Evolutionary conservation across 1,284 basidiomycete species (phyloP).

Genomic region (Pyrrhoderma noxium): DNA sequence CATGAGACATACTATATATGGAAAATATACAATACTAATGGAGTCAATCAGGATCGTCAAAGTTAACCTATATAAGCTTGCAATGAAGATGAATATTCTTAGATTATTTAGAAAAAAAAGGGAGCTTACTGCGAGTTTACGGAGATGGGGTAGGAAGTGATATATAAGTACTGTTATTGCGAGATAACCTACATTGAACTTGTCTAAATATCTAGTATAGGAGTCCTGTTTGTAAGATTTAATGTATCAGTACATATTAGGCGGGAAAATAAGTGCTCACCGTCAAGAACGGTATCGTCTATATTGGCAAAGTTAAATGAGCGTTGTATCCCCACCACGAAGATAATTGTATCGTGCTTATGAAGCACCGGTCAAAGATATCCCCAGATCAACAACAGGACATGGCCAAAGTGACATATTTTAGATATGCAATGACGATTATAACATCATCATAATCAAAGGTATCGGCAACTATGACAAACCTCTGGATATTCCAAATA

Average conservation of each 20-base stretch:
- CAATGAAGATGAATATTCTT: no score
- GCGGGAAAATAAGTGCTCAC: slow-evolving; percentile 28
- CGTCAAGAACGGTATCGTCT: slow-evolving; percentile 38
- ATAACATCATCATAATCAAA: neutral
- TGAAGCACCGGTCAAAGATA: slow-evolving; percentile 22
- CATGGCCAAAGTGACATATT: no score
- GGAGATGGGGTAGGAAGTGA: slow-evolving; percentile 51
- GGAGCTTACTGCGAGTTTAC: slow-evolving; percentile 39
- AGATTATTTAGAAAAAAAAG: neutral
- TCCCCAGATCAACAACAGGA: no score
- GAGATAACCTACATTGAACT: slow-evolving; percentile 51
- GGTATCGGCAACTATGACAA: no score
- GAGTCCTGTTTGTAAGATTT: neutral
- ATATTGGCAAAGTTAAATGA: slow-evolving; percentile 42
- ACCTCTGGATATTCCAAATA: slow-evolving; percentile 48
- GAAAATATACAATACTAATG: no score
- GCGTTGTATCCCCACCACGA: slow-evolving; percentile 50
- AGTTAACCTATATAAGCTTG: no score
- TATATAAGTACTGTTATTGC: slow-evolving; percentile 44
- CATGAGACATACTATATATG: no score
- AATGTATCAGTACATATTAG: no score
- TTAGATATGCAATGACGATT: no score
- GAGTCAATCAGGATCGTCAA: no score
- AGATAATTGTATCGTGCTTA: slow-evolving; percentile 44
- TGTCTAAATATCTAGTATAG: slow-evolving; percentile 29